Conservation (phyloP, 305 asterid species). For the Stenogyne calaminthoides region DNA sequence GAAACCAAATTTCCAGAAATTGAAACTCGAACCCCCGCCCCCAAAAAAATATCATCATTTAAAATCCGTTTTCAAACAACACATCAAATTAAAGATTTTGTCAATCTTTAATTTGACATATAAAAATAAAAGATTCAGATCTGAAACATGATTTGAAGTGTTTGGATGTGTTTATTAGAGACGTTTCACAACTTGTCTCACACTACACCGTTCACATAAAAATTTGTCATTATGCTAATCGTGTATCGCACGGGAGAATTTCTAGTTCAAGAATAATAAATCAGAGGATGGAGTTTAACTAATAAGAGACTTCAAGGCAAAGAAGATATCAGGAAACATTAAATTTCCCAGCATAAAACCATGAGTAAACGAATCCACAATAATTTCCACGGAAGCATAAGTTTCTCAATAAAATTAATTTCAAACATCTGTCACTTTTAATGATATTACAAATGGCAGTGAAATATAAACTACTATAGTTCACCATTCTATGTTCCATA, state of each 20-base stretch:
- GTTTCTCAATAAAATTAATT: constrained; percentile 6
- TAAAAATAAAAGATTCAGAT: not conserved
- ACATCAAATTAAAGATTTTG: not conserved
- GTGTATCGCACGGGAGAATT: too few species aligned
- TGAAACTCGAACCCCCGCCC: not conserved
- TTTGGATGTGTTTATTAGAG: not conserved
- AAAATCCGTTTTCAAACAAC: not conserved
- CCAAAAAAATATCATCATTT: not conserved
- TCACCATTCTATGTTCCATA: not conserved
- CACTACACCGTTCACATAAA: not conserved
- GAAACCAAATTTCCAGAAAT: not conserved
- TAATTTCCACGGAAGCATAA: not conserved
- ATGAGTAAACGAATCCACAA: not conserved
- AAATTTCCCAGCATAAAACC: not conserved
- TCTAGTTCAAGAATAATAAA: too few species aligned
- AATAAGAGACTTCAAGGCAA: not conserved
- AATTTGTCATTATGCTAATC: not conserved
- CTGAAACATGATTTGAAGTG: not conserved
- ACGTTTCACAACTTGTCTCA: not conserved
- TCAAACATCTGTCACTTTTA: not conserved
- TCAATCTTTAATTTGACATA: not conserved
- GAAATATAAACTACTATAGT: not conserved
- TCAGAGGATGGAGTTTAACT: too few species aligned
- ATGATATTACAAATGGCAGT: constrained; percentile 2
- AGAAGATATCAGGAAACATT: not conserved